These are phyloP conservation scores for Auxenochlorella pyrenoidosa DNA, from an alignment of 139 green algal genomes.

Conservation along the genomic window DNA sequence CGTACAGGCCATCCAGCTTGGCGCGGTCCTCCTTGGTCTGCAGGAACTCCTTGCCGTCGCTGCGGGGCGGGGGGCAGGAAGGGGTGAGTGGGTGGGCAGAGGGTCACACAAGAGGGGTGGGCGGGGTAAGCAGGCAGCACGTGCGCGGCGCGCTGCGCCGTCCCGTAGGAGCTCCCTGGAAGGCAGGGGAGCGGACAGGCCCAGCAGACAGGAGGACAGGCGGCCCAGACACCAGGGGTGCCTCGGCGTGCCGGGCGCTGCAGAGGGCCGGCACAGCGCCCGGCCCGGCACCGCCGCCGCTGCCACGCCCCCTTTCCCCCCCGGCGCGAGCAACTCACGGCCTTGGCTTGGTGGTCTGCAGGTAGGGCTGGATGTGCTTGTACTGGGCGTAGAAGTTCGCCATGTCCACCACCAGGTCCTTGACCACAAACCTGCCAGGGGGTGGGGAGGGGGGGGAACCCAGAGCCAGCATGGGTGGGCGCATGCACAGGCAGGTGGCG, in stretches of 20 bases:
- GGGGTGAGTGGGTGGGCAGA: neutral
- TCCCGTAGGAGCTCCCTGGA: no score
- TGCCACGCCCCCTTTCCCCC: no score
- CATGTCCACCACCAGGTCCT: slow-evolving; percentile 99
- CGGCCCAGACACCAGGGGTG: no score
- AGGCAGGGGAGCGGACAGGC: no score
- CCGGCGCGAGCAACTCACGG: slow-evolving; percentile 45
- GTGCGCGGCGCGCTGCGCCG: no score
- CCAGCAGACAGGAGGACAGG: no score
- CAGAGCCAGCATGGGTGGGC: no score
- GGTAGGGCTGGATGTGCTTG: slow-evolving; percentile 98
- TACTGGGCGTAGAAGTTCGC: slow-evolving; percentile 98
- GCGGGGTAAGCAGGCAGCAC: neutral
- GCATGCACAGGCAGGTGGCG: neutral
- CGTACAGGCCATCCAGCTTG: slow-evolving; percentile 99
- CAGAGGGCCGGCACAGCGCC: neutral
- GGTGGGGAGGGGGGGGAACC: no score
- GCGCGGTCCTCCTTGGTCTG: slow-evolving; percentile 91
- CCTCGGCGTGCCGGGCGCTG: no score
- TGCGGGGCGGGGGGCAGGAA: neutral
- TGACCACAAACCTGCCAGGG: slow-evolving; percentile 87
- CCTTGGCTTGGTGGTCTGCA: slow-evolving; percentile 82
- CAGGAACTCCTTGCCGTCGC: slow-evolving; percentile 80
- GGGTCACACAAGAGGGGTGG: no score
- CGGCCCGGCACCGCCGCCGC: no score